phyloP scores from a whole-genome alignment of 2,329 filamentous ascomycete genomes.

The Alternaria sp. region DNA sequence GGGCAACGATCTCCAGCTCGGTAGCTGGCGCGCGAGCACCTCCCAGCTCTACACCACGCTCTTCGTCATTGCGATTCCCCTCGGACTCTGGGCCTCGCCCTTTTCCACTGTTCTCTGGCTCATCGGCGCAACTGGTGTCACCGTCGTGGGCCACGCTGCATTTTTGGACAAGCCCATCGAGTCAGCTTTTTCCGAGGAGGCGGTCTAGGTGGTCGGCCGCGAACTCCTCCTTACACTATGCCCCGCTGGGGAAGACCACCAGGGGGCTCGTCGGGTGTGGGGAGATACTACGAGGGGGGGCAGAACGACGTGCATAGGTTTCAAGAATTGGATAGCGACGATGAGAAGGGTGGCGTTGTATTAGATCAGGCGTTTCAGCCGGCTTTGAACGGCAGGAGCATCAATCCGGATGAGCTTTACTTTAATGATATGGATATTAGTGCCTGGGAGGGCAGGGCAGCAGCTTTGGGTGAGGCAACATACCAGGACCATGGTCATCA shows the following conservation, averaged over 20 bases:
- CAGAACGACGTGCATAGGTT: conserved; percentile 58
- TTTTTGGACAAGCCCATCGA: conserved; percentile 99
- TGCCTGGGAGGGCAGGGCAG: conserved; percentile 47
- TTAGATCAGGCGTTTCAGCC: conserved; percentile 50
- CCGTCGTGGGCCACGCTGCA: conserved; percentile 91
- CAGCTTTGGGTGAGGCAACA: conserved; percentile 56
- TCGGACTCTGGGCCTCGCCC: conserved; percentile 84
- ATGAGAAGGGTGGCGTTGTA: conserved; percentile 56
- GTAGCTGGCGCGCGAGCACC: conserved; percentile 79
- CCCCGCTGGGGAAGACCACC: conserved; percentile 99
- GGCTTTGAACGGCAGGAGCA: conserved; percentile 36
- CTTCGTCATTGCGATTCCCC: conserved; percentile 79
- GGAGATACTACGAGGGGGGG: conserved; percentile 57
- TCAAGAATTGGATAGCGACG: conserved; percentile 68
- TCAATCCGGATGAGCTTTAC: conserved; percentile 55
- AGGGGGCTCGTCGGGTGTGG: conserved; percentile 67
- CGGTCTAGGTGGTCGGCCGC: conserved; percentile 99
- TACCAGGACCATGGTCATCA: conserved; percentile 58
- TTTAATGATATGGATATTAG: conserved; percentile 57
- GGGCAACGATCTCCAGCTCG: conserved; percentile 86
- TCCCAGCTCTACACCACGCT: conserved; percentile 94
- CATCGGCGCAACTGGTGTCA: conserved; percentile 91
- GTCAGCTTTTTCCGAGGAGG: conserved; percentile 99
- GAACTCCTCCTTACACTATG: conserved; percentile 93
- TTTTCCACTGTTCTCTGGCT: conserved; percentile 90